phyloP scores from a whole-genome alignment of 345 rosid species.

The Syzygium jambos region DNA sequence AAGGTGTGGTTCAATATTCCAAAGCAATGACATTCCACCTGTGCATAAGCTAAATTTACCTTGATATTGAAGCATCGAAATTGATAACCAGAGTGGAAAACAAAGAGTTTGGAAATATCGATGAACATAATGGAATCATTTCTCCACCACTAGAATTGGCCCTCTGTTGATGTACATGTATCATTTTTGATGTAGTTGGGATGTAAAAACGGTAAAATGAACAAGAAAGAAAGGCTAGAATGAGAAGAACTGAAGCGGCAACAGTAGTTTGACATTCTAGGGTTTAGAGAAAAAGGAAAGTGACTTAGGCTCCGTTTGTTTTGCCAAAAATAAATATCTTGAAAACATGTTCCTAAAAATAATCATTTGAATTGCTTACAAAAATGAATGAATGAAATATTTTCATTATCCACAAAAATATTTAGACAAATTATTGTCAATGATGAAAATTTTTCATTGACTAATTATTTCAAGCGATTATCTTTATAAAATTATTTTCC shows the following conservation, averaged over 20 bases:
- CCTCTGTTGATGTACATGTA: neutral
- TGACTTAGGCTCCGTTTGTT: neutral
- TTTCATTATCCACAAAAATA: neutral
- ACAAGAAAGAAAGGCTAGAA: neutral
- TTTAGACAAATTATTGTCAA: neutral
- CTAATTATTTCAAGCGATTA: neutral
- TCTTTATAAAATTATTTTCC: too few relatives aligned
- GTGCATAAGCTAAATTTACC: neutral
- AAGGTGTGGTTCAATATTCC: neutral
- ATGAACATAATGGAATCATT: too few relatives aligned
- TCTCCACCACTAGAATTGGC: neutral
- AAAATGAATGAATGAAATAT: neutral
- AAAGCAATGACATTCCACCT: neutral
- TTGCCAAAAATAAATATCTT: too few relatives aligned
- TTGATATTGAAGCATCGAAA: neutral
- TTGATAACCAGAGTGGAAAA: neutral
- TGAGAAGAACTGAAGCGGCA: neutral
- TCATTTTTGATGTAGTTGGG: neutral
- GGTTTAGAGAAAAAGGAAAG: neutral
- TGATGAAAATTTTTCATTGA: neutral
- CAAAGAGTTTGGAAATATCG: neutral
- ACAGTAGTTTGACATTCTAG: neutral
- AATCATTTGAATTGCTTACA: neutral
- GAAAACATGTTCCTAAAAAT: neutral
- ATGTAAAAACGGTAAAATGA: too few relatives aligned